These are phyloP conservation scores for Inga laurina DNA, from an alignment of 306 rosid species.

Conservation along the genomic window DNA sequence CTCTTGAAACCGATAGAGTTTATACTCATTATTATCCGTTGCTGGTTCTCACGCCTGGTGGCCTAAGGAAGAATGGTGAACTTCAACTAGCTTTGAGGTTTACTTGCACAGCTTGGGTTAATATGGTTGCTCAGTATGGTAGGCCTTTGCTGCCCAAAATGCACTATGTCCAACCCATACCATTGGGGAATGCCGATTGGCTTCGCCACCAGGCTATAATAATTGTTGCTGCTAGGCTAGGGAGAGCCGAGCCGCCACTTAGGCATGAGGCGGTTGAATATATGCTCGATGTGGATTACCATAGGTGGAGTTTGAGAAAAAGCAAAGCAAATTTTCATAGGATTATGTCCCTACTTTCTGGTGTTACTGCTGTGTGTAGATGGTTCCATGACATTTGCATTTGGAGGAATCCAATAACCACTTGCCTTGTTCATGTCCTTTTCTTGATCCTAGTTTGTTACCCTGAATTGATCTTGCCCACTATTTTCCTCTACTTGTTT, in stretches of 20 bases:
- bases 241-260: conserved; percentile 87
- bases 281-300: conserved; percentile 88
- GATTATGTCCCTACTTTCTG: conserved; percentile 70
- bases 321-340: conserved; percentile 88
- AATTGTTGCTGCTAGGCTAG: conserved; percentile 72
- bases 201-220: conserved; percentile 89
- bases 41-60: conserved; percentile 65
- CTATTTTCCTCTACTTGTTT: conserved; percentile 80
- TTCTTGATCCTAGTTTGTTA: conserved; percentile 82
- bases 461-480: conserved; percentile 86
- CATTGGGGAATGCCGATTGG: conserved; percentile 68
- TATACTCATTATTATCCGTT: conserved; percentile 89
- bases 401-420: conserved; percentile 86
- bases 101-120: conserved; percentile 85
- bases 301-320: conserved; percentile 87
- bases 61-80: conserved; percentile 88
- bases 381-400: conserved; percentile 78
- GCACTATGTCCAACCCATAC: conserved; percentile 84
- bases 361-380: conserved; percentile 54
- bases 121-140: conserved; percentile 80
- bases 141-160: conserved; percentile 90
- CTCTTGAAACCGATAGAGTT: conserved; percentile 75
- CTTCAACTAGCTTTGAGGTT: conserved; percentile 90
- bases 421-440: conserved; percentile 83
- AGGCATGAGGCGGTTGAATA: conserved; percentile 84